Conservation (phyloP, 2,329 filamentous ascomycete genomes). For the Diaporthe amygdali region DNA sequence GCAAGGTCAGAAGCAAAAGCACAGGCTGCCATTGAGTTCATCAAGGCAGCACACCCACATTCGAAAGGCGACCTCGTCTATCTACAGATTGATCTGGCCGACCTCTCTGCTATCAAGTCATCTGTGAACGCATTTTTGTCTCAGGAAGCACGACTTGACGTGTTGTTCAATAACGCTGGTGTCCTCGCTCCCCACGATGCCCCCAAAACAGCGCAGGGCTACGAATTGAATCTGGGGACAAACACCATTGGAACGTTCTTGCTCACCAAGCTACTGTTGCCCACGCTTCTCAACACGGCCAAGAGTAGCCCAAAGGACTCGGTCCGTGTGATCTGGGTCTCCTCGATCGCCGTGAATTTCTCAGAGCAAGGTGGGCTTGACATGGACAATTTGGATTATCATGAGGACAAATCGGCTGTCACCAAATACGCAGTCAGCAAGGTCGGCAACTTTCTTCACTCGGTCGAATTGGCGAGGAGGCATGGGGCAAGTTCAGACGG, state of each 20-base stretch:
- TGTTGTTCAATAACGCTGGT: constrained; percentile 40
- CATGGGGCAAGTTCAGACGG: neutral
- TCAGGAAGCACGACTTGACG: constrained; percentile 34
- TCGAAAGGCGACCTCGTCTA: constrained; percentile 42
- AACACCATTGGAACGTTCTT: constrained; percentile 9
- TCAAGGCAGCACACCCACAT: constrained; percentile 30
- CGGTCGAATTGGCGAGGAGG: constrained; percentile 1
- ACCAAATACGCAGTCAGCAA: constrained; percentile 20
- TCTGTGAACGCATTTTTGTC: constrained; percentile 32
- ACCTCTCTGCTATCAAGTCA: constrained; percentile 30
- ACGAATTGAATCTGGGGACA: constrained; percentile 10
- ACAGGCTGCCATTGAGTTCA: constrained; percentile 40
- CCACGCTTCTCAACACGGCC: neutral
- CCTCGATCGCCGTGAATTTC: neutral
- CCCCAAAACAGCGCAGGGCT: constrained; percentile 29
- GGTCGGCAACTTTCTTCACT: constrained; percentile 4
- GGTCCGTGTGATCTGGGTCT: constrained; percentile 18
- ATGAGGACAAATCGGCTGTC: neutral
- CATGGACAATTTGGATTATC: constrained; percentile 4
- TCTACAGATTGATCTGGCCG: constrained; percentile 41
- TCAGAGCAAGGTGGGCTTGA: neutral
- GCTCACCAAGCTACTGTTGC: constrained; percentile 5
- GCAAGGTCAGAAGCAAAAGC: constrained; percentile 45
- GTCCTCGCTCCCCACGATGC: constrained; percentile 35
- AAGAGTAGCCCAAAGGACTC: neutral